phyloP scores from a whole-genome alignment of 2,329 filamentous ascomycete species.

The Raffaelea ambrosiae region DNA sequence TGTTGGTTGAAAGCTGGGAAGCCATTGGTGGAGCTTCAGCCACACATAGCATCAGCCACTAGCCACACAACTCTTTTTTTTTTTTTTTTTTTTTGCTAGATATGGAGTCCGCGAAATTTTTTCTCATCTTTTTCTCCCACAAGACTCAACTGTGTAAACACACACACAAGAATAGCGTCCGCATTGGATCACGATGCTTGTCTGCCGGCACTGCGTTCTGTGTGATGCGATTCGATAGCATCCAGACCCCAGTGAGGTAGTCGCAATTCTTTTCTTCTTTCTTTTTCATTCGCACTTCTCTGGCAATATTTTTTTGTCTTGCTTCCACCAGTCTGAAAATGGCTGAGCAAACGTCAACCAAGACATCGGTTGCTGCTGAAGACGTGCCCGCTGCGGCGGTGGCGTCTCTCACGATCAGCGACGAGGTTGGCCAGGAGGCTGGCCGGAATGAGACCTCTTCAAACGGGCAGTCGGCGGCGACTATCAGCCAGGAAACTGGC shows the following conservation, averaged over 20 bases:
- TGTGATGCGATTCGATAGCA: constrained; percentile 12
- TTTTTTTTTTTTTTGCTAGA: not conserved
- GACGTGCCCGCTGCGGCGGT: constrained; percentile 6
- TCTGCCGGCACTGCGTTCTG: constrained; percentile 5
- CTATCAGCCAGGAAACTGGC: not conserved
- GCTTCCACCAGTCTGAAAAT: too few relatives aligned
- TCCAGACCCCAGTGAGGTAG: not conserved
- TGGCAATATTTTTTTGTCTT: too few relatives aligned
- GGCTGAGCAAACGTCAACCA: constrained; percentile 3
- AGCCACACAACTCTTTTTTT: constrained; percentile 2
- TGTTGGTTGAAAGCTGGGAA: too few relatives aligned
- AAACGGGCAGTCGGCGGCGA: too few relatives aligned
- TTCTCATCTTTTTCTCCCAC: not conserved
- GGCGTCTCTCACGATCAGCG: constrained; percentile 8
- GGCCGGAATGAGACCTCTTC: not conserved
- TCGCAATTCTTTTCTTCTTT: not conserved
- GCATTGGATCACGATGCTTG: constrained; percentile 13
- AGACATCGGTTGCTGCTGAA: constrained; percentile 1
- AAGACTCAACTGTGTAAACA: too few relatives aligned
- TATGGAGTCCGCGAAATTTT: not conserved
- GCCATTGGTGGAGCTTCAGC: too few relatives aligned
- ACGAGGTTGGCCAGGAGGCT: not conserved
- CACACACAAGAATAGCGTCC: too few relatives aligned
- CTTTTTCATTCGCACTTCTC: too few relatives aligned
- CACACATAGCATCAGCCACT: not conserved